phyloP scores from a whole-genome alignment of 2,329 filamentous ascomycete genomes.

The Colletotrichum coccodes region DNA sequence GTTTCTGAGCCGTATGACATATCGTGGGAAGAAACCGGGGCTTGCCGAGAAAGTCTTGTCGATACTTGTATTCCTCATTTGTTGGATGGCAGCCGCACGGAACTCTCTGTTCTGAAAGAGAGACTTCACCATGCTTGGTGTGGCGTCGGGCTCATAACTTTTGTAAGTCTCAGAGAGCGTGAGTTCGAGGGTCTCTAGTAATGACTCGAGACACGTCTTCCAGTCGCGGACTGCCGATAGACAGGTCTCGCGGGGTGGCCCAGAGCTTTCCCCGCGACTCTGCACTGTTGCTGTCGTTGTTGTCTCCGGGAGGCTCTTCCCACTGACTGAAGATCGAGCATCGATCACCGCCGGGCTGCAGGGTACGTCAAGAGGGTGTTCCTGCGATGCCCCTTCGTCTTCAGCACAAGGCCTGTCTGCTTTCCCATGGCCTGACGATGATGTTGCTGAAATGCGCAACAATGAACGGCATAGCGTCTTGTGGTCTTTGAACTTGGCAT shows the following conservation, averaged over 20 bases:
- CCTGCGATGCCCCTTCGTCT: not conserved
- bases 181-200: conserved; percentile 52
- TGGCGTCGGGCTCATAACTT: conserved; percentile 55
- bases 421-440: not conserved
- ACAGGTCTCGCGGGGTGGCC: conserved; percentile 41
- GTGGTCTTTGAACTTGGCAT: conserved; percentile 47
- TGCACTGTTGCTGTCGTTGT: not conserved
- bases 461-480: not conserved
- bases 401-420: not conserved
- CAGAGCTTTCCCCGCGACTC: conserved; percentile 35
- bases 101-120: conserved; percentile 54
- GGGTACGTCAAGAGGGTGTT: not conserved
- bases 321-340: conserved; percentile 4
- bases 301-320: conserved; percentile 3
- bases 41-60: conserved; percentile 54
- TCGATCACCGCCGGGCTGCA: not conserved
- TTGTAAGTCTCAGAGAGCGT: conserved; percentile 57
- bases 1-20: conserved; percentile 58
- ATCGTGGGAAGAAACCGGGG: conserved; percentile 53
- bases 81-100: conserved; percentile 53
- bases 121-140: conserved; percentile 52
- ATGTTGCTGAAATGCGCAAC: not conserved
- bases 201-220: conserved; percentile 52
- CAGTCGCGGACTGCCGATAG: conserved; percentile 55
- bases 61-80: conserved; percentile 58